These are phyloP conservation scores for Talaromyces pinophilus DNA, from an alignment of 2,329 filamentous ascomycete genomes.

Conservation along the genomic window DNA sequence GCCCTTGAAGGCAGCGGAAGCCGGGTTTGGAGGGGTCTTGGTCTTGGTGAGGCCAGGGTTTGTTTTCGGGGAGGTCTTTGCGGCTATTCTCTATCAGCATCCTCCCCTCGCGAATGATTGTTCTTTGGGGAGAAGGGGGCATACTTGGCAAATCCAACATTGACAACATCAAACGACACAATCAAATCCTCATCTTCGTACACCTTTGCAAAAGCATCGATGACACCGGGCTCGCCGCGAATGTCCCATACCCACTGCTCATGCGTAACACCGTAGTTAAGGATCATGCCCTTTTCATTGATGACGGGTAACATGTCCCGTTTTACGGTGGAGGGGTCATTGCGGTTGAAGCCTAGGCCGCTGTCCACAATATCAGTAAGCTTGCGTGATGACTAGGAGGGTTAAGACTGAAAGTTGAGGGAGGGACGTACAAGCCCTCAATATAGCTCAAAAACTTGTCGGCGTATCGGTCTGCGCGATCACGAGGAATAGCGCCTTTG, in stretches of 20 bases:
- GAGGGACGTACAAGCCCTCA: not conserved
- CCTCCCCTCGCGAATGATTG: no score
- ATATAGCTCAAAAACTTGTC: not conserved
- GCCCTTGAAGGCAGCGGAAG: slow-evolving; percentile 41
- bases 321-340: slow-evolving; percentile 28
- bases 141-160: slow-evolving; percentile 18
- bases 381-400: not conserved
- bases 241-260: slow-evolving; percentile 35
- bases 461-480: not conserved
- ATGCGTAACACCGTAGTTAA: slow-evolving; percentile 13
- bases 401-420: no score
- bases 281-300: slow-evolving; percentile 41
- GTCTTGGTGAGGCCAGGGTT: slow-evolving; percentile 49
- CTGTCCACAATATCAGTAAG: not conserved
- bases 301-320: slow-evolving; percentile 46
- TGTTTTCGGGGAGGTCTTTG: slow-evolving; percentile 32
- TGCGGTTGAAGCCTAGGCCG: not conserved
- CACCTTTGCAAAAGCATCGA: slow-evolving; percentile 43
- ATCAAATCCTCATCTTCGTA: slow-evolving; percentile 33
- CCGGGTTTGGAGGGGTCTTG: slow-evolving; percentile 43
- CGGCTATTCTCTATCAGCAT: slow-evolving; percentile 27
- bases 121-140: not conserved
- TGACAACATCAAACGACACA: slow-evolving; percentile 26
- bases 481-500: not conserved
- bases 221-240: slow-evolving; percentile 38